These are phyloP conservation scores for Trichoderma breve DNA, from an alignment of 2,329 filamentous ascomycete genomes.

Conservation along the genomic window DNA sequence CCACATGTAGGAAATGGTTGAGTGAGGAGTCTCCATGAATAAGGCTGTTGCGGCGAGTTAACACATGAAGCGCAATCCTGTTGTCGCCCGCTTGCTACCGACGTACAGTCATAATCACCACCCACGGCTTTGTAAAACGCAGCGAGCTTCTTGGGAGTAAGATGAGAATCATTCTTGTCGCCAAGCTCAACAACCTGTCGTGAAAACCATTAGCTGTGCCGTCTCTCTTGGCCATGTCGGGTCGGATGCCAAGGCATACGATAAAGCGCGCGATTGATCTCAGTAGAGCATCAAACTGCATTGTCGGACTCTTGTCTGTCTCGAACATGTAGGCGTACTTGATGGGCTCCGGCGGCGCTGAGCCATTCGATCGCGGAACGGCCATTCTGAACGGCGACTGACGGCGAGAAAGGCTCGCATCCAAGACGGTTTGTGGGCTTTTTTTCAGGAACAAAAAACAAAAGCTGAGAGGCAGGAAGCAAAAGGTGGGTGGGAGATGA, in stretches of 20 bases:
- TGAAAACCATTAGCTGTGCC: slow-evolving; percentile 22
- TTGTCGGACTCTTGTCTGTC: slow-evolving; percentile 64
- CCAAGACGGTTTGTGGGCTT: not conserved
- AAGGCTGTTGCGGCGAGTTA: slow-evolving; percentile 48
- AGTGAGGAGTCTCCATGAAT: slow-evolving; percentile 71
- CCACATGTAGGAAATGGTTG: slow-evolving; percentile 87
- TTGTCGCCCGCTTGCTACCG: not conserved
- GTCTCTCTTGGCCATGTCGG: not conserved
- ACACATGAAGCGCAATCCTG: not conserved
- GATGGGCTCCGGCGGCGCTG: slow-evolving; percentile 28
- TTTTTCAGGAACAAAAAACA: not conserved
- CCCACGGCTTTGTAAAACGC: slow-evolving; percentile 73
- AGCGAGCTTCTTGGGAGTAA: slow-evolving; percentile 70
- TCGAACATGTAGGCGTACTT: slow-evolving; percentile 68
- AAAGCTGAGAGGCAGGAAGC: not conserved
- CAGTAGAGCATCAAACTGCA: slow-evolving; percentile 65
- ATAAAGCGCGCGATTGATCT: slow-evolving; percentile 67
- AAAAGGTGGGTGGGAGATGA: slow-evolving; percentile 9
- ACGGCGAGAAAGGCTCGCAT: slow-evolving; percentile 11
- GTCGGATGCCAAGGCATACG: slow-evolving; percentile 47
- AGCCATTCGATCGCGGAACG: slow-evolving; percentile 25
- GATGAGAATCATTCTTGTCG: slow-evolving; percentile 50
- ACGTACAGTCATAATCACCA: slow-evolving; percentile 68
- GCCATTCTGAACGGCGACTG: slow-evolving; percentile 24
- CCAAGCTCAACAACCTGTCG: slow-evolving; percentile 56